These are phyloP conservation scores for Pichia sp. DNA, from an alignment of 1,139 yeast genomes.

Conservation along the genomic window DNA sequence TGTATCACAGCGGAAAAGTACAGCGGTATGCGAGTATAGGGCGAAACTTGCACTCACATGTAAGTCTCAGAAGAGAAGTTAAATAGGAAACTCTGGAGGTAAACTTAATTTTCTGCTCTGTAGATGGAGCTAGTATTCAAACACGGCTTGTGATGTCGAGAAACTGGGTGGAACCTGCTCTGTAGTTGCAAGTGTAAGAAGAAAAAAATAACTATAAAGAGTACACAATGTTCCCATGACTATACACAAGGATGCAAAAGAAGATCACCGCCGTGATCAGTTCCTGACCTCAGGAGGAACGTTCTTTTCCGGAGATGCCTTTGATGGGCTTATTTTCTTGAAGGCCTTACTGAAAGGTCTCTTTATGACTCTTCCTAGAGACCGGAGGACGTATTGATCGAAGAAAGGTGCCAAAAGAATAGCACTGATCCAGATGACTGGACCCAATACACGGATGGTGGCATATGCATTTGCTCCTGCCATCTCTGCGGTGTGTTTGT, in stretches of 20 bases:
- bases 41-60: neutral
- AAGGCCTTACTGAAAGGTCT: slow-evolving; percentile 24
- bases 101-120: too few relatives aligned
- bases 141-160: too few relatives aligned
- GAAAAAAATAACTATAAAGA: neutral
- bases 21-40: neutral
- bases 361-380: slow-evolving; percentile 38
- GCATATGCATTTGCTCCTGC: slow-evolving; percentile 92
- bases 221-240: neutral
- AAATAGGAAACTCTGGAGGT: neutral
- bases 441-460: slow-evolving; percentile 51
- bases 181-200: too few relatives aligned
- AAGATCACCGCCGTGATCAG: neutral
- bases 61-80: neutral
- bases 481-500: slow-evolving; percentile 48
- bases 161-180: too few relatives aligned
- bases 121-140: too few relatives aligned
- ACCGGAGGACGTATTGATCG: slow-evolving; percentile 53
- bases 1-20: neutral
- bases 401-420: slow-evolving; percentile 60
- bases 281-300: slow-evolving; percentile 11
- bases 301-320: neutral
- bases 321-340: neutral
- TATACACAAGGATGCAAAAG: neutral
- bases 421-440: slow-evolving; percentile 40